Percentiles rank a stretch among this genome's conserved stretches.
These are phyloP conservation scores for Penicillium taxi DNA, from an alignment of 495 filamentous ascomycete species.

Conservation along the genomic window DNA sequence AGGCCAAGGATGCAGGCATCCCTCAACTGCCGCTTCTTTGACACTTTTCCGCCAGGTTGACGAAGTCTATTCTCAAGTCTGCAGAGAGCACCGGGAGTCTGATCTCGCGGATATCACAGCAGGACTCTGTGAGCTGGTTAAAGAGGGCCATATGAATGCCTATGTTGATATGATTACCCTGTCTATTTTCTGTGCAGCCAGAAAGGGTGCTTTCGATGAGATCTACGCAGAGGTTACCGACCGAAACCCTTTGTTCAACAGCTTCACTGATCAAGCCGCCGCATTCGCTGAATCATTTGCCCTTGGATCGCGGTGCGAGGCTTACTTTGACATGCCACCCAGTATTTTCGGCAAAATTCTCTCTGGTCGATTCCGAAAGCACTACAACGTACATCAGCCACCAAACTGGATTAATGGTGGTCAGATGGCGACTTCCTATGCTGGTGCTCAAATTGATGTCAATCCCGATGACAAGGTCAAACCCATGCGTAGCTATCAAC, in stretches of 20 bases:
- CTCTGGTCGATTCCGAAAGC: conserved; percentile 43
- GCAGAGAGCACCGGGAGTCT: conserved; percentile 33
- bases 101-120: conserved; percentile 35
- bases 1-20: conserved; percentile 36
- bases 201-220: conserved; percentile 50
- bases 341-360: conserved; percentile 48
- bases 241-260: conserved; percentile 51
- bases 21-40: conserved; percentile 31
- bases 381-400: conserved; percentile 44
- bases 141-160: conserved; percentile 35
- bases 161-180: conserved; percentile 46
- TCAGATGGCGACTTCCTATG: conserved; percentile 44
- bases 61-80: conserved; percentile 26
- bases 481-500: conserved; percentile 40
- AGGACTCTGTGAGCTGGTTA: conserved; percentile 28
- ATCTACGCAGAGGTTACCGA: conserved; percentile 53
- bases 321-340: conserved; percentile 50
- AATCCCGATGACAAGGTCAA: conserved; percentile 41
- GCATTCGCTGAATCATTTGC: conserved; percentile 55
- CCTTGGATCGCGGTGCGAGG: conserved; percentile 52
- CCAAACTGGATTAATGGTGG: conserved; percentile 44
- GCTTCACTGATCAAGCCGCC: conserved; percentile 50
- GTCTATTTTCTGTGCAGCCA: conserved; percentile 47
- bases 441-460: conserved; percentile 49
- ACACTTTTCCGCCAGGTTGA: conserved; percentile 43